Percentiles rank a stretch among this genome's conserved stretches.
Evolutionary conservation across 108 stramenopile genomes (phyloP).

Genomic region (Stephanodiscus triporus): DNA sequence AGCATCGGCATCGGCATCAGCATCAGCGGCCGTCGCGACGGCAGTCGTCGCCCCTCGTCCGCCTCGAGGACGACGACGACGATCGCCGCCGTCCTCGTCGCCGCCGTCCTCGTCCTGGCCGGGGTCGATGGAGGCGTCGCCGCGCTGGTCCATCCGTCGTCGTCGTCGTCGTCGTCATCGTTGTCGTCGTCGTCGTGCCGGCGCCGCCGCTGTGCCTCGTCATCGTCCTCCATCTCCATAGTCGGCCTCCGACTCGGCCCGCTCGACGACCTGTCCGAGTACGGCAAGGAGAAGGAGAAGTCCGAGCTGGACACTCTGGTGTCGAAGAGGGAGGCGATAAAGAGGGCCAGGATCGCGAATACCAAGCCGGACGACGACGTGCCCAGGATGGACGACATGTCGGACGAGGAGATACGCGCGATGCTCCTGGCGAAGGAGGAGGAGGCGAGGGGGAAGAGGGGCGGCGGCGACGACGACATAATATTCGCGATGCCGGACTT

Average conservation of each 20-base stretch:
- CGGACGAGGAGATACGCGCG: slow-evolving; percentile 49
- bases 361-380: slow-evolving; percentile 43
- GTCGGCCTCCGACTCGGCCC: slow-evolving; percentile 21
- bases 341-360: slow-evolving; percentile 17
- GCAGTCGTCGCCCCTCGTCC: too few species aligned
- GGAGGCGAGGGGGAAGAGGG: not conserved
- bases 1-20: too few species aligned
- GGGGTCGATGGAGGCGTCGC: not conserved
- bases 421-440: slow-evolving; percentile 41
- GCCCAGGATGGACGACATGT: slow-evolving; percentile 32
- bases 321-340: slow-evolving; percentile 34
- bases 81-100: too few species aligned
- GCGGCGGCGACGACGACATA: not conserved
- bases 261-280: slow-evolving; percentile 22
- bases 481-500: not conserved
- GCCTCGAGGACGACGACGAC: too few species aligned
- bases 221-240: too few species aligned
- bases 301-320: slow-evolving; percentile 43
- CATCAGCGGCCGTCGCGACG: too few species aligned
- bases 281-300: slow-evolving; percentile 9
- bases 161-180: slow-evolving; percentile 2
- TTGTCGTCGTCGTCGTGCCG: not conserved
- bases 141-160: not conserved
- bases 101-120: slow-evolving; percentile 3
- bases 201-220: not conserved